Conservation (phyloP, 257 asterid species). For the Phtheirospermum japonicum region DNA sequence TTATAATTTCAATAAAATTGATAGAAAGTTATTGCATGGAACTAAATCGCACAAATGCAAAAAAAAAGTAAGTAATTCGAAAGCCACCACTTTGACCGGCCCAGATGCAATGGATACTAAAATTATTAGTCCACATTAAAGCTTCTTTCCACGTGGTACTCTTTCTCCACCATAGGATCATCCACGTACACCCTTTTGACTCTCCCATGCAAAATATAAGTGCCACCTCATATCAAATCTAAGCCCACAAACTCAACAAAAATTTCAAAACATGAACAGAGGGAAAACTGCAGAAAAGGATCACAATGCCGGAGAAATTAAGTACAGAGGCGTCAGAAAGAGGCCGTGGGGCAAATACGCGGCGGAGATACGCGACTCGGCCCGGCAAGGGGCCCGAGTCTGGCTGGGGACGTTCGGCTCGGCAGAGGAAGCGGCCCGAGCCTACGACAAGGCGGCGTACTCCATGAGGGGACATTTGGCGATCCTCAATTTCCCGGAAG, state of each 20-base stretch:
- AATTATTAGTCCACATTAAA: slow-evolving; percentile 36
- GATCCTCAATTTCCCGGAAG: slow-evolving; percentile 72
- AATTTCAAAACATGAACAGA: slow-evolving; percentile 20
- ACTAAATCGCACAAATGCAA: slow-evolving; percentile 21
- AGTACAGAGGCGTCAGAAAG: slow-evolving; percentile 71
- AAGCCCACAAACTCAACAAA: slow-evolving; percentile 13
- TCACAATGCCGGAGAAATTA: slow-evolving; percentile 41
- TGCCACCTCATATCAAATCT: slow-evolving; percentile 37
- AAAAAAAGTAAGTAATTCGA: slow-evolving; percentile 18
- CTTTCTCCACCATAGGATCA: slow-evolving; percentile 24
- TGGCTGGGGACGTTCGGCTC: slow-evolving; percentile 80
- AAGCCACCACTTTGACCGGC: slow-evolving; percentile 59
- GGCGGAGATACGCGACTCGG: slow-evolving; percentile 78
- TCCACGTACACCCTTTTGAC: slow-evolving; percentile 31
- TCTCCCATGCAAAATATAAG: slow-evolving; percentile 30
- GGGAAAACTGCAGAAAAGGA: background rate
- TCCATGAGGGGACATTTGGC: slow-evolving; percentile 73
- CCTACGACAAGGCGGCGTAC: slow-evolving; percentile 71
- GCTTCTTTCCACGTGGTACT: slow-evolving; percentile 43
- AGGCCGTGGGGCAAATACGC: slow-evolving; percentile 88
- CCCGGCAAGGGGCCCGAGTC: slow-evolving; percentile 57
- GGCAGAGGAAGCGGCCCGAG: slow-evolving; percentile 74
- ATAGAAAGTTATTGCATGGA: background rate
- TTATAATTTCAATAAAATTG: slow-evolving; percentile 10
- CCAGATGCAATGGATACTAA: slow-evolving; percentile 38